These are phyloP conservation scores for Globisporangium paroecandrum DNA, from an alignment of 352 stramenopile genomes.

Conservation along the genomic window DNA sequence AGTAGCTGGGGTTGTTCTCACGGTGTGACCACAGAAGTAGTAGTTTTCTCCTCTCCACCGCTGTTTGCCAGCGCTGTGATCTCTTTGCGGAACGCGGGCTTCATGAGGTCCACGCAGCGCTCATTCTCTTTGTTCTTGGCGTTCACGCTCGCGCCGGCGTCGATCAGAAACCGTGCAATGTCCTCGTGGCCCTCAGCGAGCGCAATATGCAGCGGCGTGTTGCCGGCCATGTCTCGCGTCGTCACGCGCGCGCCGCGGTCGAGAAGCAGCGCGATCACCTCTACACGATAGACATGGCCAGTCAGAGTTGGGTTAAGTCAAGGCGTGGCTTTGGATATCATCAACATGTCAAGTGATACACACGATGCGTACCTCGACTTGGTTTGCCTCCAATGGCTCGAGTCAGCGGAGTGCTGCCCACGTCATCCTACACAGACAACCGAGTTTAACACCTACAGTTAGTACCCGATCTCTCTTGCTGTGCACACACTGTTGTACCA, in stretches of 20 bases:
- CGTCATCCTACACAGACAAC: conserved; percentile 40
- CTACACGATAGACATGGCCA: conserved; percentile 20
- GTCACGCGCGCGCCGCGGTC: conserved; percentile 58
- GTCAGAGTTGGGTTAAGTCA: neutral
- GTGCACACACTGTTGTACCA: too few species aligned
- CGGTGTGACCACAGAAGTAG: neutral
- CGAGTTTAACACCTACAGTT: neutral
- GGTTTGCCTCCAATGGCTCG: conserved; percentile 54
- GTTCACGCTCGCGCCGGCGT: conserved; percentile 47
- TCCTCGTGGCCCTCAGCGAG: conserved; percentile 60
- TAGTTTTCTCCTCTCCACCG: neutral
- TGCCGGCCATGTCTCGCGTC: conserved; percentile 52
- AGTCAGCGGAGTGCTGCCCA: conserved; percentile 59
- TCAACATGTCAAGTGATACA: too few species aligned
- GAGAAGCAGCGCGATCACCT: conserved; percentile 56
- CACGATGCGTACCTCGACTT: conserved; percentile 33
- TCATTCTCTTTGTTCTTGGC: conserved; percentile 59
- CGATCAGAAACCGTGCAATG: conserved; percentile 56
- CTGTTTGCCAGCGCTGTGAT: neutral
- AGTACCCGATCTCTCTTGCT: too few species aligned
- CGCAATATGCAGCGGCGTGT: conserved; percentile 67
- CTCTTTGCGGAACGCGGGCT: conserved; percentile 34
- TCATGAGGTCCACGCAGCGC: conserved; percentile 52
- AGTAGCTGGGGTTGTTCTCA: too few species aligned
- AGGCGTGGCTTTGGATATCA: neutral